Base-by-base conservation (phyloP, 2,329 filamentous ascomycete species). In the Xylariomycetidae sp. region DNA sequence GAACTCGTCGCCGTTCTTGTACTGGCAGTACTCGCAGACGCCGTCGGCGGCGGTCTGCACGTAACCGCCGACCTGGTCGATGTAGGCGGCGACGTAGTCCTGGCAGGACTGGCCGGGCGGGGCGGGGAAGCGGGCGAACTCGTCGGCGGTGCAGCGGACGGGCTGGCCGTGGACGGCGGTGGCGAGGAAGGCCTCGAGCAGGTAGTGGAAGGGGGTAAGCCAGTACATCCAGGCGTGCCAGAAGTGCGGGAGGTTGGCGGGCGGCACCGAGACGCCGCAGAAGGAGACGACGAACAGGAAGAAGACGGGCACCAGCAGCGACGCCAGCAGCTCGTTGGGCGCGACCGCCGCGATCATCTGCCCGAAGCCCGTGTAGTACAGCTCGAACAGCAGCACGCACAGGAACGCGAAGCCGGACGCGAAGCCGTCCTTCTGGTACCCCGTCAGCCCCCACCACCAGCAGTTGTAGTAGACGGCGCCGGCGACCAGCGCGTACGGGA, bases 231-330 rank as follows among this genome's bases (percentile, higher is more conserved):
- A 76, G 6, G 57, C 58, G 10, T 67, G 63, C 80, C 81, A 85
- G 53, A 85, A 85, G 2, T 62, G 54, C 0, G 76, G 74, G 1
- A 85, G 56, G 4, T 66, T 65, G 2, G 43, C 49, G 12, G 74
- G 75, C 0, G 80, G 79, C 1, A 85, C 79, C 8, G 83, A 70
- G 5, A 85, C 76, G 37, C 81, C 81, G 52, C 79, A 84, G 65
- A 85, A 85, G 7, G 72, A 72, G 15, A 82, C 68, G 23, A 84
- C 70, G 46, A 85, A 84, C 17, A 79, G 70, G 60, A 85, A 82
- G 57, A 84, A 82, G 4, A 82, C 53, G 0, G 82, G 81, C 1
- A 84, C 78, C 1, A 84, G 62, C 0, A 84, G 58, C 4, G 74
- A 79, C 1, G 79, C 80, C 13, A 84, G 65, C 4, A 82, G 60